These are phyloP conservation scores for Penicillium silybi DNA, from an alignment of 495 filamentous ascomycete species.

Conservation along the genomic window DNA sequence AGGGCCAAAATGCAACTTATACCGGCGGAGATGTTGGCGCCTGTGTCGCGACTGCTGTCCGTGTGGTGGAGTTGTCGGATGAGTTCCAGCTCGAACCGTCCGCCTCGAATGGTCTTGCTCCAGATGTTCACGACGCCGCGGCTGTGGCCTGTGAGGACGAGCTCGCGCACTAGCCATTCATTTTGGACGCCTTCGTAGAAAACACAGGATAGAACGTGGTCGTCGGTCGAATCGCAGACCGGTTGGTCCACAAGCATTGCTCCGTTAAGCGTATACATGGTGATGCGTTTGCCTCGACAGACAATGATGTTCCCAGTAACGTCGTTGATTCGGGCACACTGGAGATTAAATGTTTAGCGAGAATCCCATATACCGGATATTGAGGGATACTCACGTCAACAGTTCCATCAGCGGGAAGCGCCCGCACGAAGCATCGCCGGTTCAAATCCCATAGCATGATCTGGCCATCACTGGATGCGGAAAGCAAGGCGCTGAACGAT, in stretches of 20 bases:
- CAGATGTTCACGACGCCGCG: conserved; percentile 79
- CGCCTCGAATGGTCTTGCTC: conserved; percentile 49
- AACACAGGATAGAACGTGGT: conserved; percentile 72
- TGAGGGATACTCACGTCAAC: no score
- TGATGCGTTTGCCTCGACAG: conserved; percentile 66
- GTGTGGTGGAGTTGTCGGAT: conserved; percentile 81
- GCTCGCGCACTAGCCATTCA: conserved; percentile 84
- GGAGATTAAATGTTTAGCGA: no score
- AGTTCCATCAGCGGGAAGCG: conserved; percentile 52
- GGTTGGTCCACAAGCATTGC: conserved; percentile 73
- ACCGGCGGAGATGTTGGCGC: conserved; percentile 70
- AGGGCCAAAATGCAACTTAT: conserved; percentile 87
- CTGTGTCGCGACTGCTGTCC: conserved; percentile 66
- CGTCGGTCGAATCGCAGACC: conserved; percentile 67
- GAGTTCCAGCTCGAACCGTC: conserved; percentile 55
- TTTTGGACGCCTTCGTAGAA: conserved; percentile 92
- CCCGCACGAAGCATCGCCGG: conserved; percentile 76
- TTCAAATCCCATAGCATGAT: conserved; percentile 94
- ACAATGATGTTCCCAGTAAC: conserved; percentile 84
- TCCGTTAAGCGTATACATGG: conserved; percentile 88
- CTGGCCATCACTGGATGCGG: conserved; percentile 73
- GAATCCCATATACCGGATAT: no score
- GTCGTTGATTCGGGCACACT: conserved; percentile 85
- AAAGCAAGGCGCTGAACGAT: conserved; percentile 81
- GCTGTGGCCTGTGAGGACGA: conserved; percentile 85